Percentiles rank a stretch among this genome's conserved stretches.
Conservation (phyloP, 164 flowering plant species). For the Stephania japonica region DNA sequence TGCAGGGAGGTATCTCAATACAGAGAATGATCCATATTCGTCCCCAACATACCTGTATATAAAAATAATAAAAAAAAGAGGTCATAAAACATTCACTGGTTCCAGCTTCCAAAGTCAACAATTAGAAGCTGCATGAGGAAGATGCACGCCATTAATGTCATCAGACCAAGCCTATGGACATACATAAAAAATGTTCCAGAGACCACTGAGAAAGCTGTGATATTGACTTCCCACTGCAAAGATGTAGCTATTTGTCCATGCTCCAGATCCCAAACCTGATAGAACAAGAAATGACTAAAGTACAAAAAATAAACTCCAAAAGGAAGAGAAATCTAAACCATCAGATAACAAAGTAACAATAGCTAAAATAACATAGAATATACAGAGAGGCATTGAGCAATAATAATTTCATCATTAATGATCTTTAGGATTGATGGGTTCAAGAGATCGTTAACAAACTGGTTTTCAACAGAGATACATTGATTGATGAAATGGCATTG, state of each 20-base stretch:
- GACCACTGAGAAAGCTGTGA: conserved; percentile 77
- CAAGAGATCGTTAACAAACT: not conserved
- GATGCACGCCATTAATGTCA: not conserved
- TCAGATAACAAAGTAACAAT: not conserved
- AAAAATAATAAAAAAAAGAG: not conserved
- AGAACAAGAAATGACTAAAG: conserved; percentile 1
- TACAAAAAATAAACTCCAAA: not conserved
- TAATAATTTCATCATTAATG: not conserved
- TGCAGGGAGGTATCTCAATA: conserved; percentile 51
- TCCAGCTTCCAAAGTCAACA: not conserved
- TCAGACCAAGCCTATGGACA: not conserved
- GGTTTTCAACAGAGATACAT: not conserved
- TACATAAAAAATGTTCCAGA: conserved; percentile 73
- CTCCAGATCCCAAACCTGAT: conserved; percentile 83
- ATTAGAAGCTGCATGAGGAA: not conserved
- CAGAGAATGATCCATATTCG: conserved; percentile 67
- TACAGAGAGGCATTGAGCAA: not conserved
- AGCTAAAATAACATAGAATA: not conserved
- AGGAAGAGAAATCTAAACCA: not conserved
- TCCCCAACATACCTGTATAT: conserved; percentile 70
- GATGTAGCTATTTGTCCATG: conserved; percentile 39
- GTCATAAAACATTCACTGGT: conserved; percentile 7
- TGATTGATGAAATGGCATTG: not conserved
- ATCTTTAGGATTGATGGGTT: not conserved
- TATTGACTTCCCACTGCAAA: conserved; percentile 71